Evolutionary conservation across 2,329 filamentous ascomycete genomes (phyloP), one percentile per base, ranked within the genome.

Genomic region (Catunica adiposa): DNA sequence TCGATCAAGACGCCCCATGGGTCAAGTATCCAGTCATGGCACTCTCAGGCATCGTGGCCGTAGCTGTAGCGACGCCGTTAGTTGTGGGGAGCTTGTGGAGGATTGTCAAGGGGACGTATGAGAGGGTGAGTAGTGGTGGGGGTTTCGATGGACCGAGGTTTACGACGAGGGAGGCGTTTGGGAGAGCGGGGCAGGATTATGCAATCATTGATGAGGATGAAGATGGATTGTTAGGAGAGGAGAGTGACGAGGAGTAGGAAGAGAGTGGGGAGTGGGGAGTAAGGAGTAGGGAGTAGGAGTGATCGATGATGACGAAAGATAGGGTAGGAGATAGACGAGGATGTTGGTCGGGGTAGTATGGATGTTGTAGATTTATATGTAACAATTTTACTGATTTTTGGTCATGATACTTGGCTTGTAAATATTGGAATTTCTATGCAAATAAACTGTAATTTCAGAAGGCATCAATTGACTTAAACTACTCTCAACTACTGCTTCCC

Each of bases 201-300:
- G 80, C 83, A 15, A 77, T 84, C 63, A 88, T 95, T 53, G 89
- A 94, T 63, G 86, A 92, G 53, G 92, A 97, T 65, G 92, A 97
- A 67, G 90, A 90, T 51, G 90, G 97, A 72, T 71, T 98, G 62
- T 71, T 98, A 37, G 92, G 92, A 0, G 90, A 96, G 62, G 89
- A 94, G 58, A 89, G 88, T 62, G 90, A 96, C 61, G 89, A 96
- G 64, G 90, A 96, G 59, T 85, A 62, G 42, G 54, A 52, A 29
- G 3, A 38, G 22, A 26, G 34, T 23, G 2, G 17, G 44, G 14
- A n/a, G 3, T 14, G 44, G 29, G 8, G 11, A 56, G 5, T 23
- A 11, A 6, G n/a, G 17, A 25, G 7, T 7, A 15, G 44, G 2
- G 3, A 23, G 44, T 9, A 9, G 3, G 23, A 3, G 3, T 23